Evolutionary conservation across 1,284 basidiomycete genomes (phyloP).

Genomic region (Puccinia horiana): DNA sequence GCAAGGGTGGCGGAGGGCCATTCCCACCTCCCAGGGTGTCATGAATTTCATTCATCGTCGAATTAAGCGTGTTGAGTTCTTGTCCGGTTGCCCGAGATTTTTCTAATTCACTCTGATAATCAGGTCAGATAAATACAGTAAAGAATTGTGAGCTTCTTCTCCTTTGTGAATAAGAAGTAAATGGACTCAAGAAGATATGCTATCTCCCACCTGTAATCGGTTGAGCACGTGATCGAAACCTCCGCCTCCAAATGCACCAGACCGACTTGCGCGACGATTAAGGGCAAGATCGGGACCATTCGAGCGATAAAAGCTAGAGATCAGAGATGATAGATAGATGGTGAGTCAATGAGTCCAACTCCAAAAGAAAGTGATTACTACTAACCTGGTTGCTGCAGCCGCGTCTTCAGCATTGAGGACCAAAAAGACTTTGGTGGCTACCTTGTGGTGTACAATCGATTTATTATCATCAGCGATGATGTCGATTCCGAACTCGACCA

Average conservation of each 20-base stretch:
- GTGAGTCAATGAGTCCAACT: not conserved
- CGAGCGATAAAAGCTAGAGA: constrained; percentile 41
- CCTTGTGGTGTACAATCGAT: constrained; percentile 96
- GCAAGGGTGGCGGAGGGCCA: constrained; percentile 68
- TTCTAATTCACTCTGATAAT: constrained; percentile 81
- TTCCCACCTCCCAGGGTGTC: constrained; percentile 83
- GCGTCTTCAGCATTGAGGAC: constrained; percentile 84
- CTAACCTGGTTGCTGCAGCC: constrained; percentile 52
- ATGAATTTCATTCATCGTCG: constrained; percentile 85
- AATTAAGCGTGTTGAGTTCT: constrained; percentile 77
- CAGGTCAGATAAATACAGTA: constrained; percentile 51
- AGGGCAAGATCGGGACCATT: constrained; percentile 36
- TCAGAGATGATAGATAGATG: not conserved
- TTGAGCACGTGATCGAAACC: constrained; percentile 63
- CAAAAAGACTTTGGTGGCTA: constrained; percentile 87
- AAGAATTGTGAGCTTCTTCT: not conserved
- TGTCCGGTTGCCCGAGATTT: constrained; percentile 91
- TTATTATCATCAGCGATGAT: constrained; percentile 98
- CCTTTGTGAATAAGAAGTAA: too few relatives aligned
- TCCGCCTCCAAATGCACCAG: constrained; percentile 59
- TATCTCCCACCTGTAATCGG: constrained; percentile 62
- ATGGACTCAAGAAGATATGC: too few relatives aligned
- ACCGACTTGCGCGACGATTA: constrained; percentile 52
- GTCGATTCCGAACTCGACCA: constrained; percentile 97
- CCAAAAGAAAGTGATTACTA: not conserved